Evolutionary conservation across 1,284 basidiomycete genomes (phyloP), one percentile per base, ranked within the genome.

Genomic region (Pisolithus thermaeus): DNA sequence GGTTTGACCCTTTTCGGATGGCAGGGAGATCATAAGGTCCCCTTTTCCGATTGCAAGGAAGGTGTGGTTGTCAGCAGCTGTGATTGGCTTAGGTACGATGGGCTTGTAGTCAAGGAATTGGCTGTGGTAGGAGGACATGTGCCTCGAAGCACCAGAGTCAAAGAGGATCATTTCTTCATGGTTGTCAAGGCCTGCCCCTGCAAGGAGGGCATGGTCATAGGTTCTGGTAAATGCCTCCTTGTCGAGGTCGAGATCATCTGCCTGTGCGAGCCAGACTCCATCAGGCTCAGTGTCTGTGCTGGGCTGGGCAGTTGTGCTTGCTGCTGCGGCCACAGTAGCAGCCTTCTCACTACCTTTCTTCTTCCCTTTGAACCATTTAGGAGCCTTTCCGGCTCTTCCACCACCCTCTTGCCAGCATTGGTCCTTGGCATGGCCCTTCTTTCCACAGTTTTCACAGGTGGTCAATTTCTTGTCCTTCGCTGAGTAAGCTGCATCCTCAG

Each of bases 41-140:
- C 74, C 72, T 7, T 50, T 61, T 4, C 72, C 67, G 1, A 60
- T 54, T 0, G 68, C 68, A 8, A 58, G 56, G 49, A 77, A 74
- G 5, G 35, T 38, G 12, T 65, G 56, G 47, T 69, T 64, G 52
- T 76, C 71, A 7, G 72, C 70, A 46, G 70, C 67, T 3, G 51
- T 41, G 36, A 76, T 63, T 0, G 55, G n/a, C 5, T 60, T 55
- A 1, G 66, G 64, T 11, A 61, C 43, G 9, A 69, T 73, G 1
- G 54, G 23, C 6, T 49, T 37, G 44, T 68, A 70, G 18, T 57
- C 65, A 0, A 53, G 46, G 58, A 76, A 67, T 18, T 58, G 53
- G 37, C 71, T 55, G 2, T 60, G 54, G 54, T 70, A 72, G 0
- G 71, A 27, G 18, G 42, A 44, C 42, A 44, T 44, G 25, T 44